Evolutionary conservation across 2,329 filamentous ascomycete genomes (phyloP).

Genomic region (Arthrobotrys pseudoclavata): DNA sequence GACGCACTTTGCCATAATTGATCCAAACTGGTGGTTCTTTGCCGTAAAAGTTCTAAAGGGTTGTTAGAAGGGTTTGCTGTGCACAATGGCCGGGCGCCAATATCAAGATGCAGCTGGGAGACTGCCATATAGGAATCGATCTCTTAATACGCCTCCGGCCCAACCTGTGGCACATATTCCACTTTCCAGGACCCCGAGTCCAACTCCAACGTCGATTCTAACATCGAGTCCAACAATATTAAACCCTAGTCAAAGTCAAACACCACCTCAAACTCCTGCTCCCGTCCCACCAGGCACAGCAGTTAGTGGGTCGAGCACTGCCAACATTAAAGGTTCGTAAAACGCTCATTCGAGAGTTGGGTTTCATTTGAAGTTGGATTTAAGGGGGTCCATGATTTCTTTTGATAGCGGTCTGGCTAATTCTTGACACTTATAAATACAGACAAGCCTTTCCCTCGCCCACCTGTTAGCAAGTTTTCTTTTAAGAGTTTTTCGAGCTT

Average conservation of each 20-base stretch:
- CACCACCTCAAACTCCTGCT: slow-evolving; percentile 11
- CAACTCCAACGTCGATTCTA: slow-evolving; percentile 25
- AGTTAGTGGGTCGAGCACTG: slow-evolving; percentile 20
- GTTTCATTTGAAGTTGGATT: slow-evolving; percentile 24
- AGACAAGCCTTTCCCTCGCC: slow-evolving; percentile 54
- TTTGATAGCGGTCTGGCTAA: slow-evolving; percentile 17
- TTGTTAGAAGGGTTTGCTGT: slow-evolving; percentile 13
- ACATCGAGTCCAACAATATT: slow-evolving; percentile 31
- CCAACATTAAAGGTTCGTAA: slow-evolving; percentile 43
- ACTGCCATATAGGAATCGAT: slow-evolving; percentile 43
- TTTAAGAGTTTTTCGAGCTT: slow-evolving; percentile 46
- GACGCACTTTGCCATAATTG: slow-evolving; percentile 17
- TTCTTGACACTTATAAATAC: slow-evolving; percentile 35
- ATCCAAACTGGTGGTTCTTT: not conserved
- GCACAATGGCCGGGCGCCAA: slow-evolving; percentile 33
- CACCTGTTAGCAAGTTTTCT: slow-evolving; percentile 47
- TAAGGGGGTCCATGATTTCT: slow-evolving; percentile 23
- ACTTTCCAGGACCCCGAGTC: slow-evolving; percentile 15
- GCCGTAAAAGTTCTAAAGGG: not conserved
- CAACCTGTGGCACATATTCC: not conserved
- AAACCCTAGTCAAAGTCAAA: slow-evolving; percentile 1
- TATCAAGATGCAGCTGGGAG: slow-evolving; percentile 18
- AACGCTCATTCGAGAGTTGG: not conserved
- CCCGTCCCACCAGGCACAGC: slow-evolving; percentile 1
- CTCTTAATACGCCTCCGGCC: not conserved